Evolutionary conservation across 305 asterid genomes (phyloP).

Genomic region (Fraxinus angustifolia): DNA sequence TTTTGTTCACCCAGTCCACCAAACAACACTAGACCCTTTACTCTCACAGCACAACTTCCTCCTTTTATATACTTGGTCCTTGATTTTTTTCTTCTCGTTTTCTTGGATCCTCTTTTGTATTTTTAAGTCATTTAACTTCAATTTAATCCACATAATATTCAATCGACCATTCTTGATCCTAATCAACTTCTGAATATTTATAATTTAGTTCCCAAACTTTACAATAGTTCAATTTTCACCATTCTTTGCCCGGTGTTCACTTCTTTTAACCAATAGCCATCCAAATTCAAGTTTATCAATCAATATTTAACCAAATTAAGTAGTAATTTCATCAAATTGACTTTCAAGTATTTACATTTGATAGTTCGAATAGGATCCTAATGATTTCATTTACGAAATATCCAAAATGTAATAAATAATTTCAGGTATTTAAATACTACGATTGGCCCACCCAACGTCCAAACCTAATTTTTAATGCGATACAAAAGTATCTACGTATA

Average conservation of each 20-base stretch:
- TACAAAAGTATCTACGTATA: background rate
- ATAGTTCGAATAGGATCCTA: background rate
- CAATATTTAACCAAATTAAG: background rate
- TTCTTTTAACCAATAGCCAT: too few relatives aligned
- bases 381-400: background rate
- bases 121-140: background rate
- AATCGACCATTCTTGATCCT: background rate
- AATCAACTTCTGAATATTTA: background rate
- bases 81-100: background rate
- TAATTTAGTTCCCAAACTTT: background rate
- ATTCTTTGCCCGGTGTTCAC: background rate
- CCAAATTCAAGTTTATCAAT: background rate
- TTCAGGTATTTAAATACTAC: background rate
- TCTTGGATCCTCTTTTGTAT: background rate
- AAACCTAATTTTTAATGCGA: background rate
- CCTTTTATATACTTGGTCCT: background rate
- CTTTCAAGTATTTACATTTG: background rate
- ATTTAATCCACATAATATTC: background rate
- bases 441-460: background rate
- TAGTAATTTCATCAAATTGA: background rate
- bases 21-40: background rate
- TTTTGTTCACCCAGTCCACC: background rate
- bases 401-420: too few relatives aligned
- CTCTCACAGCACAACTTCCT: background rate
- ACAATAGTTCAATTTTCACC: background rate